phyloP scores from a whole-genome alignment of 805 yeast genomes.

The Metschnikowia henanensis region DNA sequence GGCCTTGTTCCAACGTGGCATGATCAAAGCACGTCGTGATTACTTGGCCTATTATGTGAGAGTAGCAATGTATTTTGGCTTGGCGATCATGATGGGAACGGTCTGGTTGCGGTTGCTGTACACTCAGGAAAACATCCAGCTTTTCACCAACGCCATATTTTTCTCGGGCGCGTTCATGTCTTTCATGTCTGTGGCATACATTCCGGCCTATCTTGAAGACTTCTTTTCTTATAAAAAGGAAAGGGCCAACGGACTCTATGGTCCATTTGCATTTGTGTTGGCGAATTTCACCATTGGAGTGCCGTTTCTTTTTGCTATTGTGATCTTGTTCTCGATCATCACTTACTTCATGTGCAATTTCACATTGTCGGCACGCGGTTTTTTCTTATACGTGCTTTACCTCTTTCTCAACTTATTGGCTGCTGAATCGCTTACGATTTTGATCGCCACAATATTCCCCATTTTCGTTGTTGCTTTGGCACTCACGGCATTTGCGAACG shows the following conservation, averaged over 20 bases:
- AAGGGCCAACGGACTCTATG: conserved; percentile 37
- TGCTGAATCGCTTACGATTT: conserved; percentile 41
- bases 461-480: conserved; percentile 40
- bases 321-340: conserved; percentile 31
- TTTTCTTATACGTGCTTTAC: conserved; percentile 37
- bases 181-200: conserved; percentile 44
- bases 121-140: conserved; percentile 25
- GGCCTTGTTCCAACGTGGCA: conserved; percentile 25
- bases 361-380: conserved; percentile 27
- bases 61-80: conserved; percentile 37
- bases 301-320: conserved; percentile 35
- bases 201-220: conserved; percentile 41
- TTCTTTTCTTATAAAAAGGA: conserved; percentile 30
- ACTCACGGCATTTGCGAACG: conserved; percentile 40
- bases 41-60: conserved; percentile 38
- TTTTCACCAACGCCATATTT: conserved; percentile 34
- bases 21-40: conserved; percentile 36
- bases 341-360: conserved; percentile 38
- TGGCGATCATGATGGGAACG: conserved; percentile 44
- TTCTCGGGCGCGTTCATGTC: conserved; percentile 47
- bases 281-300: conserved; percentile 37
- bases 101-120: conserved; percentile 31
- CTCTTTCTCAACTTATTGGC: conserved; percentile 39
- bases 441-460: conserved; percentile 34
- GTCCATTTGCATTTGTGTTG: conserved; percentile 33